A percentile compares a stretch with the other conserved stretches of the same genome.
phyloP scores from a whole-genome alignment of 345 rosid genomes.

The Aquilaria sinensis region DNA sequence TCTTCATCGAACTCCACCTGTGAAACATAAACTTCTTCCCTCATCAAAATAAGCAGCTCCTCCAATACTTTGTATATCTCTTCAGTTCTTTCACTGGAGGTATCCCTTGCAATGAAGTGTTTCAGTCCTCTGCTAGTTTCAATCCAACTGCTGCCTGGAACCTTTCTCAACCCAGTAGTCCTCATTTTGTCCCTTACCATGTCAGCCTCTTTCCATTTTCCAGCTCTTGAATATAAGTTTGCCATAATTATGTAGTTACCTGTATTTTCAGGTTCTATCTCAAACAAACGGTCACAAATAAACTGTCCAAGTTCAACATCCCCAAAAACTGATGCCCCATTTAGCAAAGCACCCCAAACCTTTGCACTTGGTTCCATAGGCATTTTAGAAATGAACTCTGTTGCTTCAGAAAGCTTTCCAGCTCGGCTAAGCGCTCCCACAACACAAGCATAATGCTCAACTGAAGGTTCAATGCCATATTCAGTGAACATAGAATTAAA shows the following conservation, averaged over 20 bases:
- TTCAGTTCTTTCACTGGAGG: conserved; percentile 33
- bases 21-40: conserved; percentile 34
- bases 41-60: conserved; percentile 38
- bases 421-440: conserved; percentile 74
- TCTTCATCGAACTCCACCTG: conserved; percentile 28
- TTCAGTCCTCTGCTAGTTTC: conserved; percentile 40
- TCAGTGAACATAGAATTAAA: conserved; percentile 45
- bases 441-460: conserved; percentile 85
- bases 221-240: conserved; percentile 68
- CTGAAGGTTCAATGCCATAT: conserved; percentile 44
- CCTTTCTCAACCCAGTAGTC: conserved; percentile 60
- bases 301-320: conserved; percentile 62
- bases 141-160: conserved; percentile 73
- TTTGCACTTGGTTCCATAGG: conserved; percentile 64
- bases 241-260: conserved; percentile 78
- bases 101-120: conserved; percentile 39
- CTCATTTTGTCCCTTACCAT: conserved; percentile 51
- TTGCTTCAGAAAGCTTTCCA: conserved; percentile 64
- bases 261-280: conserved; percentile 72
- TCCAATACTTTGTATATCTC: conserved; percentile 36
- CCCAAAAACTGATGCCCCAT: conserved; percentile 65
- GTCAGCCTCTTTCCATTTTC: conserved; percentile 87
- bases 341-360: conserved; percentile 85
- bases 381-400: conserved; percentile 58
- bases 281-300: conserved; percentile 51